A percentile compares a stretch with the other conserved stretches of the same genome.
Evolutionary conservation across 2,329 filamentous ascomycete species (phyloP).

Genomic region (Dothideomycetes sp.): DNA sequence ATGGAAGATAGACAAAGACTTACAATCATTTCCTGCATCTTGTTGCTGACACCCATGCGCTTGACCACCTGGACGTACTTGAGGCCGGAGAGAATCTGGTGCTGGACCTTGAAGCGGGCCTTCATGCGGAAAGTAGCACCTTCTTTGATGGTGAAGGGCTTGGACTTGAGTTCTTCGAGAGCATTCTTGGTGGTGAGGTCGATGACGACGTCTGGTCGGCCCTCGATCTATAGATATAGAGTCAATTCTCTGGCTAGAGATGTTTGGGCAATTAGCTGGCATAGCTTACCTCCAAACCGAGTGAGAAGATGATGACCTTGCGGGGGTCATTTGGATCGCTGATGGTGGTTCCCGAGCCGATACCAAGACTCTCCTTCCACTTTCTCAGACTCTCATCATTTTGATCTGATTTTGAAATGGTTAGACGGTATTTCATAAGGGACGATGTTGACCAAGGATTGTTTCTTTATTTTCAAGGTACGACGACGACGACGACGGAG

Average conservation of each 20-base stretch:
- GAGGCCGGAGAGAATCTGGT: slow-evolving; percentile 86
- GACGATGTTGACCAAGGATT: no score
- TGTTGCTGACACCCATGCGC: slow-evolving; percentile 77
- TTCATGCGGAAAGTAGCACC: slow-evolving; percentile 90
- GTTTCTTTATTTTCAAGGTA: no score
- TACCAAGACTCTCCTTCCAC: slow-evolving; percentile 93
- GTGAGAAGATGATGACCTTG: slow-evolving; percentile 84
- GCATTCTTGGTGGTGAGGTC: slow-evolving; percentile 68
- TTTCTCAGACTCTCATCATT: slow-evolving; percentile 90
- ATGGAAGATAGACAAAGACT: slow-evolving; percentile 23
- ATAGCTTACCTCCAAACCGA: slow-evolving; percentile 57
- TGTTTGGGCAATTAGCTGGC: background rate
- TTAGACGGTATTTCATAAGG: no score
- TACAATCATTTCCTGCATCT: slow-evolving; percentile 97
- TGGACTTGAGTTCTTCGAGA: slow-evolving; percentile 68
- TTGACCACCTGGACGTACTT: slow-evolving; percentile 95
- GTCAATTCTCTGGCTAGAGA: background rate
- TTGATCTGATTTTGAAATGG: slow-evolving; percentile 35
- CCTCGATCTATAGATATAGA: slow-evolving; percentile 42
- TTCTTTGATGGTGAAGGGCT: slow-evolving; percentile 97
- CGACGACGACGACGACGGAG: no score
- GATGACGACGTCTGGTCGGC: slow-evolving; percentile 76
- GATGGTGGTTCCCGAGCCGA: slow-evolving; percentile 49
- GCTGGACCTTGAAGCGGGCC: slow-evolving; percentile 88
- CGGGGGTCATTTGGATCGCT: slow-evolving; percentile 60